phyloP scores from a whole-genome alignment of 305 asterid genomes.

The Solanum aculeatissimum region DNA sequence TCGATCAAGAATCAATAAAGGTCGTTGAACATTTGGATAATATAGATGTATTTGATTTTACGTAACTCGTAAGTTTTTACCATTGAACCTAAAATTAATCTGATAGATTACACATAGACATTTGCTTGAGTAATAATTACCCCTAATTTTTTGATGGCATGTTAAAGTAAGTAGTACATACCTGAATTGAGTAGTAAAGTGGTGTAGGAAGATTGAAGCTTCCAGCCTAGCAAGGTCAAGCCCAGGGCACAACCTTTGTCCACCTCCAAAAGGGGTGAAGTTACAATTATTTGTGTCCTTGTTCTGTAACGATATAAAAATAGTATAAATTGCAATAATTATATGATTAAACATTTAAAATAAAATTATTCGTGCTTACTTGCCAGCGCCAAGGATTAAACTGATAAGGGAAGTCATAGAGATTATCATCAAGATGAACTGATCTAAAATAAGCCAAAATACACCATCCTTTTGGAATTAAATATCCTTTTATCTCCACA shows the following conservation, averaged over 20 bases:
- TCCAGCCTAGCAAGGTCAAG: constrained; percentile 91
- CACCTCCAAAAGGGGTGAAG: constrained; percentile 93
- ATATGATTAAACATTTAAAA: neutral
- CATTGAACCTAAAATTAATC: neutral
- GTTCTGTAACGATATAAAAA: constrained; percentile 10
- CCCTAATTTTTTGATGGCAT: neutral
- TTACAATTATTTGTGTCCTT: constrained; percentile 37
- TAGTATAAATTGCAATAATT: neutral
- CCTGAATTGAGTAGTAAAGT: constrained; percentile 76
- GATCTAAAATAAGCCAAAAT: constrained; percentile 72
- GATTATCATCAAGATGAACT: constrained; percentile 59
- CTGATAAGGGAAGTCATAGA: constrained; percentile 53
- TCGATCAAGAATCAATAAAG: too few relatives aligned
- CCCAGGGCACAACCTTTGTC: constrained; percentile 89
- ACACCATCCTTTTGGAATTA: constrained; percentile 83
- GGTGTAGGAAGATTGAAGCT: constrained; percentile 84
- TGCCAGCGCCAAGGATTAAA: constrained; percentile 96
- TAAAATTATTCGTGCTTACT: constrained; percentile 25
- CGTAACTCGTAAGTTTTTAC: neutral
- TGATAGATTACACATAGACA: too few relatives aligned
- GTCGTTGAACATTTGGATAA: too few relatives aligned
- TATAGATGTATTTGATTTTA: neutral
- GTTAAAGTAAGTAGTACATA: neutral
- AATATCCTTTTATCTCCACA: constrained; percentile 67
- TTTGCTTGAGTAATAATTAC: neutral